Base-by-base conservation (phyloP, 2,329 filamentous ascomycete genomes). In the Cryphonectria parasitica region DNA sequence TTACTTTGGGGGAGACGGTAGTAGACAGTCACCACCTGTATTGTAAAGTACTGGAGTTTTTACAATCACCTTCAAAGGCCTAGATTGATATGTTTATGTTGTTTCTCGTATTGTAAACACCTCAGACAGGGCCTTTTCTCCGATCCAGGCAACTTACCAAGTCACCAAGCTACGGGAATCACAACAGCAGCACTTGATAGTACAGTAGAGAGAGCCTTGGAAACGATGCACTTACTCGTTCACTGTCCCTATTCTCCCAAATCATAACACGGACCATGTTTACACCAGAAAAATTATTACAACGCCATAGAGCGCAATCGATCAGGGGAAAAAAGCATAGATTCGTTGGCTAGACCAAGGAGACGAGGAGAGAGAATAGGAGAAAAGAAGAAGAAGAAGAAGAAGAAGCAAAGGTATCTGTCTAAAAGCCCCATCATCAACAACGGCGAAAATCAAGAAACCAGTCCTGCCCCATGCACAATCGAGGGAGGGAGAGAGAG, bases 11-110 rank as follows among this genome's bases (percentile, higher is more conserved):
- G 52, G 39, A 7, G 58, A 64, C 28, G 52, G 68, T 65, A 64
- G 64, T 66, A 70, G 68, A 68, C 68, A 62, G 62, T 65, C 68
- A 70, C 61, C 25, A 62, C 34, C 62, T 45, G n/a, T 70, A 61
- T 65, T 70, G 71, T 70, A 72, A 61, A 66, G 58, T 70, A 70
- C 65, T 66, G 68, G 65, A 68, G 64, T 71, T 45, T 28, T 64
- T 39, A 28, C 67, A 61, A 63, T 68, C 68, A 49, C 69, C 41
- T 65, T 25, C 39, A n/a, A 28, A 66, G 45, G 19, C 54, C 22
- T 72, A 36, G 65, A 61, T 70, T 66, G 52, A 62, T 68, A 67
- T 36, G 64, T 36, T 10, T 15, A 15, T 31, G 13, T 19, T 64
- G 61, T 45, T 25, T 25, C 43, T 66, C 7, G 31, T n/a, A 28